These are phyloP conservation scores for Tetradesmus obliquus DNA, from an alignment of 139 green algal species.

Conservation along the genomic window DNA sequence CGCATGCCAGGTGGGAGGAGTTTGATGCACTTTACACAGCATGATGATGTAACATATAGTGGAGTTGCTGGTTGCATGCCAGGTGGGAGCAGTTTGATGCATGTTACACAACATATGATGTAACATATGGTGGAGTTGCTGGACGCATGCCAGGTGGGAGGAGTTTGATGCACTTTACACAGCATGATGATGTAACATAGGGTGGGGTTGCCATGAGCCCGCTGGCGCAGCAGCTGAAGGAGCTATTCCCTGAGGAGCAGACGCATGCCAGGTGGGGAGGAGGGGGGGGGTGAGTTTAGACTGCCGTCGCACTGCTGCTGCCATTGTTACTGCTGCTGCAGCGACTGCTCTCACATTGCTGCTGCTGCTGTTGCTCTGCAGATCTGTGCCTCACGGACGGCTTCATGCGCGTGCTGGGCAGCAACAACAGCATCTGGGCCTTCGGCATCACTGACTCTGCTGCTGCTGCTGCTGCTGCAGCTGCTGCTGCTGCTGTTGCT, in stretches of 20 bases:
- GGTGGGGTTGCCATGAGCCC: conserved; percentile 78
- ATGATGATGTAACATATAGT: background rate
- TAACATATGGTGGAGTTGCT: conserved; percentile 32
- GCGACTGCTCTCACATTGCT: background rate
- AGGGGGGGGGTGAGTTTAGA: background rate
- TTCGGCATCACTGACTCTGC: too few relatives aligned
- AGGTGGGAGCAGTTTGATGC: conserved; percentile 41
- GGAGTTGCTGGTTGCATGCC: conserved; percentile 70
- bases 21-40: background rate
- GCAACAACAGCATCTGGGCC: too few relatives aligned
- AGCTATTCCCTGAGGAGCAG: conserved; percentile 73
- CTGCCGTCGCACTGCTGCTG: background rate
- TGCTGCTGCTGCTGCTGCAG: background rate
- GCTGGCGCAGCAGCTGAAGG: conserved; percentile 83
- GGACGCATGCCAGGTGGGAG: conserved; percentile 77
- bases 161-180: background rate
- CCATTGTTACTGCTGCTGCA: background rate
- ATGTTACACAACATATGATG: background rate
- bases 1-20: conserved; percentile 73
- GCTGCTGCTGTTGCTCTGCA: background rate
- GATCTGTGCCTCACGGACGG: background rate
- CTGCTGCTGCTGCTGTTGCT: too few relatives aligned
- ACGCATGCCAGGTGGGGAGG: conserved; percentile 75
- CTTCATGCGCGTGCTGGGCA: too few relatives aligned
- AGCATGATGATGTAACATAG: background rate